Evolutionary conservation across 257 asterid species (phyloP).

Genomic region (Echites panduratus): DNA sequence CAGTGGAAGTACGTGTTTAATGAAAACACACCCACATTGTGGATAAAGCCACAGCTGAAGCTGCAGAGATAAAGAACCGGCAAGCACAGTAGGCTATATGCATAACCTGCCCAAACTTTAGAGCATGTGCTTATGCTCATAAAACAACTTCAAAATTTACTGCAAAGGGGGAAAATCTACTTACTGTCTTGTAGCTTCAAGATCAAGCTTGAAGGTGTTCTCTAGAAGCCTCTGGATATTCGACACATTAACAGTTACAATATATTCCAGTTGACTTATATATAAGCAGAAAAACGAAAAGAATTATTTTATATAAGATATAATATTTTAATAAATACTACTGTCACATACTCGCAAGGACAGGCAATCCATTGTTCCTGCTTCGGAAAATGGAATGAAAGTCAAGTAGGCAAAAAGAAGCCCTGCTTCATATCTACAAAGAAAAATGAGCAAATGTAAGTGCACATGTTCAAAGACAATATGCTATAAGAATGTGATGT

Average conservation of each 20-base stretch:
- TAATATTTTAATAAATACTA: background rate
- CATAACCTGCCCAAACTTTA: background rate
- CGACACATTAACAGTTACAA: background rate
- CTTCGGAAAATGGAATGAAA: slow-evolving; percentile 82
- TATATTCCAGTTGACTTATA: background rate
- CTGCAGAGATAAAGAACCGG: background rate
- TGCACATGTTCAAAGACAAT: slow-evolving; percentile 1
- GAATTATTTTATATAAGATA: background rate
- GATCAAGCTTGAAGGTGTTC: slow-evolving; percentile 79
- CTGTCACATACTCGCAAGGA: slow-evolving; percentile 61
- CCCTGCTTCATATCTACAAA: slow-evolving; percentile 89
- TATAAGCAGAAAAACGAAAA: background rate
- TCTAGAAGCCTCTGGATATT: slow-evolving; percentile 80
- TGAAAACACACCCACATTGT: background rate
- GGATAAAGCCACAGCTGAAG: background rate
- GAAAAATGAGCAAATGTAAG: slow-evolving; percentile 11
- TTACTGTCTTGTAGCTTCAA: slow-evolving; percentile 86
- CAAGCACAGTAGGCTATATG: background rate
- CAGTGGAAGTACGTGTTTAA: background rate
- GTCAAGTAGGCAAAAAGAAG: slow-evolving; percentile 73
- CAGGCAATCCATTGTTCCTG: slow-evolving; percentile 78
- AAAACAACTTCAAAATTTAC: background rate
- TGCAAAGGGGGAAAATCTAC: slow-evolving; percentile 18
- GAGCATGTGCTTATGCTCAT: background rate
- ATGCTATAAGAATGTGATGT: slow-evolving; percentile 1